Percentiles rank a stretch among this genome's conserved stretches.
These are phyloP conservation scores for Aspergillus flavus DNA, from an alignment of 2,329 filamentous ascomycete genomes.

Conservation along the genomic window DNA sequence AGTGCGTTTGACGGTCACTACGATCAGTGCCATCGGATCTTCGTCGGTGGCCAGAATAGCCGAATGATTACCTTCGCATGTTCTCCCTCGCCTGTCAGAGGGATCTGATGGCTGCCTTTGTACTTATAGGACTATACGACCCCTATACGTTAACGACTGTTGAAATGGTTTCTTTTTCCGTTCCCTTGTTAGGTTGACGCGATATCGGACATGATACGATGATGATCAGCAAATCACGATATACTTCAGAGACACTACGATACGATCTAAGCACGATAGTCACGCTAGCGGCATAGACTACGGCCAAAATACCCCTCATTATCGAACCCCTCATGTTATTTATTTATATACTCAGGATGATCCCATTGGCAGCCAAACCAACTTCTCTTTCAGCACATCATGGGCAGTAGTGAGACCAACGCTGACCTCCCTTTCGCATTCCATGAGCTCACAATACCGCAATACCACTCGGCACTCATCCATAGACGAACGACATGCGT, in stretches of 20 bases:
- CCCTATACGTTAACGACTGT: neutral
- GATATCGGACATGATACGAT: neutral
- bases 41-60: neutral
- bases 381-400: neutral
- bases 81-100: neutral
- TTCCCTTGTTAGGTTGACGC: neutral
- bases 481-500: conserved; percentile 57
- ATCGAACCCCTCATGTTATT: neutral
- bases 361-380: neutral
- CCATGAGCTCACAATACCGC: conserved; percentile 61
- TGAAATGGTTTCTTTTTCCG: neutral
- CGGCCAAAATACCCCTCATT: neutral
- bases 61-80: neutral
- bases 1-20: conserved; percentile 7
- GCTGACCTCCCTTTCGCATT: conserved; percentile 23
- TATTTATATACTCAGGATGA: too few relatives aligned
- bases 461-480: conserved; percentile 59
- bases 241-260: neutral
- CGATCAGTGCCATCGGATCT: neutral
- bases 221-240: neutral
- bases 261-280: neutral
- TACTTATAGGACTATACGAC: conserved; percentile 2
- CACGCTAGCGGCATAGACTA: neutral
- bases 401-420: neutral
- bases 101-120: neutral